These are phyloP conservation scores for Paraleonurus japonicus DNA, from an alignment of 257 asterid genomes.

Conservation along the genomic window DNA sequence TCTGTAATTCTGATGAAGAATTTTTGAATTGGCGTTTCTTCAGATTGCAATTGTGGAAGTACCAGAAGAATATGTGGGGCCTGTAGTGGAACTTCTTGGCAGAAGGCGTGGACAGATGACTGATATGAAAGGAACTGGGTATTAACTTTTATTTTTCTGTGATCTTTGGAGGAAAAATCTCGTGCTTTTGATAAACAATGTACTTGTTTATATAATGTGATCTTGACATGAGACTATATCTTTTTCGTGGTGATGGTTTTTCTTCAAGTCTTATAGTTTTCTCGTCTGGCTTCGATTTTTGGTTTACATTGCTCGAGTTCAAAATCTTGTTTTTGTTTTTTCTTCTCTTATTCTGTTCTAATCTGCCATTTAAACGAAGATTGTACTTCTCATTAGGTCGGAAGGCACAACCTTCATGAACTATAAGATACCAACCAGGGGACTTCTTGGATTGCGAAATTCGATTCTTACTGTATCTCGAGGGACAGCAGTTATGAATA, in stretches of 20 bases:
- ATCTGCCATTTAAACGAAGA: slow-evolving; percentile 21
- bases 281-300: neutral
- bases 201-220: neutral
- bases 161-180: neutral
- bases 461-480: slow-evolving; percentile 90
- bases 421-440: slow-evolving; percentile 92
- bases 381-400: slow-evolving; percentile 41
- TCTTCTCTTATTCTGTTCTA: slow-evolving; percentile 8
- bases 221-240: neutral
- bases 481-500: slow-evolving; percentile 93
- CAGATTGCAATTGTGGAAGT: slow-evolving; percentile 96
- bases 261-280: neutral
- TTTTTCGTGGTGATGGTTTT: neutral
- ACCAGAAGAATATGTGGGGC: slow-evolving; percentile 87
- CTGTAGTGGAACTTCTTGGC: slow-evolving; percentile 96
- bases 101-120: slow-evolving; percentile 95
- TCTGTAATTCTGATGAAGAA: neutral
- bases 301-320: neutral
- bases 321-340: neutral
- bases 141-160: slow-evolving; percentile 7
- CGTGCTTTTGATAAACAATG: neutral
- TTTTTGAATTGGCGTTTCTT: slow-evolving; percentile 22
- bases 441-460: slow-evolving; percentile 90
- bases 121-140: slow-evolving; percentile 96
- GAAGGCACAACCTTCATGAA: slow-evolving; percentile 79